Evolutionary conservation across 345 rosid genomes (phyloP), one percentile per base, ranked within the genome.

Genomic region (Turnera subulata): DNA sequence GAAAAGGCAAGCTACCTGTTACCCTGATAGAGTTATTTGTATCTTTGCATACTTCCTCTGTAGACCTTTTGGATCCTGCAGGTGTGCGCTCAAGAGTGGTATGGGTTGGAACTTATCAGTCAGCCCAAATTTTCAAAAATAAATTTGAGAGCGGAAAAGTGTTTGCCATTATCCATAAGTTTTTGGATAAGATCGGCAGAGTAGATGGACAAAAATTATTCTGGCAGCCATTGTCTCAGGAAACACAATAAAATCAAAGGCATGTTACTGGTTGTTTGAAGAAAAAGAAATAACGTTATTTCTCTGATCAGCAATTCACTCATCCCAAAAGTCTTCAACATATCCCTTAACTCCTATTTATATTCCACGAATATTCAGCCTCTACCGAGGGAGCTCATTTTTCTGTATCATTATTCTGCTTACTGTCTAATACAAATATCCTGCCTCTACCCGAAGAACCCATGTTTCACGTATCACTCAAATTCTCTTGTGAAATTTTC

Each of bases 91-190:
- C 82, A 91, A 66, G 12, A 86, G 55, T 9, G 77, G 64, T 55
- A 80, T 73, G 12, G 90, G 90, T 14, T 81, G 68, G 58, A 81
- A 85, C 56, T 62, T 81, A 61, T 76, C 75, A 16, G 61, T 56
- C 70, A 88, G 64, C 71, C 79, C 78, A 68, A 87, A 77, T 66
- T n/a, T n/a, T 84, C 95, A 66, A 79, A 75, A 59, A 80, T 64
- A 61, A 82, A 80, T 63, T 56, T 84, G 52, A 82, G 78, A 20
- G 96, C 86, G 48, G 76, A 55, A 47, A 80, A 63, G 16, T 75
- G 65, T 54, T 86, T 82, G 19, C 75, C 80, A 54, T 23, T 67
- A 29, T 62, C 83, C 25, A 82, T 61, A 46, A 91, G 90, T 64
- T 77, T 86, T 49, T 66, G 69, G 51, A 86, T 61, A 13, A 88